Base-by-base conservation (phyloP, 495 filamentous ascomycete species). In the Sphaerosporella brunnea region DNA sequence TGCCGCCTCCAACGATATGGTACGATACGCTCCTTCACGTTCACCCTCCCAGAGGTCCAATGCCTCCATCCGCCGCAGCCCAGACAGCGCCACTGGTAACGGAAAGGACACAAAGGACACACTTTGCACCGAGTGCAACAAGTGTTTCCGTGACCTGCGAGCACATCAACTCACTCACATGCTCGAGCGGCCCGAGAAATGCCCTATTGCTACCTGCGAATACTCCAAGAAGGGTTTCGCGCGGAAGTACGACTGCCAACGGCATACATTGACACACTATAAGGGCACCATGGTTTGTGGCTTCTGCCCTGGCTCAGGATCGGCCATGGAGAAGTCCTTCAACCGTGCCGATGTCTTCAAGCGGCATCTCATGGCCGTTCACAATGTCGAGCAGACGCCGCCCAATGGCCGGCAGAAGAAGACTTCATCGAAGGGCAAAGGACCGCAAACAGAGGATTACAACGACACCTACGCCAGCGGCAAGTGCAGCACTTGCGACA, bases 251-350 rank as follows among this genome's bases (percentile, higher is more conserved):
- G 90, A 99, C 64, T 96, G 95, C 67, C 96, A 96, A 62, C 69
- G 90, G n/a, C 90, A 99, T 60, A 94, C 88, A 0, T 62, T 99
- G 53, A 99, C 92, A 20, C 90, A 99, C 54, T 99, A 99, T 71
- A 96, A 96, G 64, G 92, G 92, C 3, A 96, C 86, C 4, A 96
- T 99, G 92, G 84, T 96, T 11, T 99, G 90, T 62, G 87, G 88
- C 9, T 96, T 99, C 64, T 99, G 90, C 52, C 84, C 90, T 2
- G 85, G 87, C 1, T 81, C 82, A 16, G 92, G 92, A 9, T 92
- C 86, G 0, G 73, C 86, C 1, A 83, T 82, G 2, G 90, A 96
- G 63, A 99, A 99, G 70, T 92, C 84, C 47, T 99, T 99, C 68
- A 99, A 99, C 67, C 75, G 90, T 18, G 90, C 92, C 21, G 90